Percentiles rank a stretch among this genome's conserved stretches.
Conservation (phyloP, 2,329 filamentous ascomycete genomes). For the Aspergillus sp. region DNA sequence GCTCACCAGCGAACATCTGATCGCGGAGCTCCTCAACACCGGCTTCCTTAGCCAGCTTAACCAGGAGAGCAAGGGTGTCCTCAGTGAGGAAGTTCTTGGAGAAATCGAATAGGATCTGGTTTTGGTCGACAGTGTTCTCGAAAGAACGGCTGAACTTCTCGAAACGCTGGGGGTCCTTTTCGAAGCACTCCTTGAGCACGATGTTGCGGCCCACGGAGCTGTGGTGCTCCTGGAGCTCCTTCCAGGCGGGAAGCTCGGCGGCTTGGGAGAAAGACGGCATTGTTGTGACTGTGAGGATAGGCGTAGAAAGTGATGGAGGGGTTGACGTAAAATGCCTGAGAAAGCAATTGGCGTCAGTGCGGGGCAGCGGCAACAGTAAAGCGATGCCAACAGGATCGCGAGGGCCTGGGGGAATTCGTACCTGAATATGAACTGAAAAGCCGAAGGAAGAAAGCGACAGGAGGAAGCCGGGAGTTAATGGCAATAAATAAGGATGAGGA, state of each 20-base stretch:
- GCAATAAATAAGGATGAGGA: constrained; percentile 12
- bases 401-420: constrained; percentile 1
- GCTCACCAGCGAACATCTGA: constrained; percentile 94
- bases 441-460: constrained; percentile 3
- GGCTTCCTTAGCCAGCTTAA: constrained; percentile 89
- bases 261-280: constrained; percentile 63
- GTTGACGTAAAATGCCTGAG: not conserved
- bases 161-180: constrained; percentile 84
- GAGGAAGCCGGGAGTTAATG: constrained; percentile 6
- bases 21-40: constrained; percentile 90
- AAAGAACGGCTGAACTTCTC: constrained; percentile 87
- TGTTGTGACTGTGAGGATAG: constrained; percentile 15
- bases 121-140: constrained; percentile 71
- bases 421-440: constrained; percentile 1
- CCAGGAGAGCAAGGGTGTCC: constrained; percentile 81
- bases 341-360: constrained; percentile 25
- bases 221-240: constrained; percentile 87
- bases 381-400: not conserved
- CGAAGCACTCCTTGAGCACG: constrained; percentile 89
- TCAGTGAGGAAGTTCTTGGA: constrained; percentile 98
- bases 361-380: constrained; percentile 17
- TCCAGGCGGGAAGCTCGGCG: constrained; percentile 82
- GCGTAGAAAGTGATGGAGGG: constrained; percentile 1
- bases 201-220: constrained; percentile 83
- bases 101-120: constrained; percentile 95